phyloP scores from a whole-genome alignment of 257 asterid genomes.

The Penstemon davidsonii region DNA sequence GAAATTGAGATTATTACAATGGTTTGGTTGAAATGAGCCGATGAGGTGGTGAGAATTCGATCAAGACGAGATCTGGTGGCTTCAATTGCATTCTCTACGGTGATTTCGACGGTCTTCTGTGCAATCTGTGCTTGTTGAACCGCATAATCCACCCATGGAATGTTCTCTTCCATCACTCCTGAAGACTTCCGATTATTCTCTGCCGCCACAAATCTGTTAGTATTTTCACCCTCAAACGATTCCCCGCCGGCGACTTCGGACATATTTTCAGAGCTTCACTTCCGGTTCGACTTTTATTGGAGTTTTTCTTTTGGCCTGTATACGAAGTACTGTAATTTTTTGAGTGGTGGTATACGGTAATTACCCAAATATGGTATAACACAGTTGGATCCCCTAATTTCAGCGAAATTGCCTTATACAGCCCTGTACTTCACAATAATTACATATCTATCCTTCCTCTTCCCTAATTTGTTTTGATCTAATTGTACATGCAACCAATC shows the following conservation, averaged over 20 bases:
- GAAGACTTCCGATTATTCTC: slow-evolving; percentile 18
- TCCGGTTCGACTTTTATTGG: no score
- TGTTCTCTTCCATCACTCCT: slow-evolving; percentile 28
- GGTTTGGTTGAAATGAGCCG: slow-evolving; percentile 80
- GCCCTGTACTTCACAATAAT: no score
- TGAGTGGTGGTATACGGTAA: no score
- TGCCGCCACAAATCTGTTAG: slow-evolving; percentile 26
- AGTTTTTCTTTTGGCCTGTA: no score
- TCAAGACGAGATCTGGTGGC: slow-evolving; percentile 69
- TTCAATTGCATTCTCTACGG: slow-evolving; percentile 60
- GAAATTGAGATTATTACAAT: slow-evolving; percentile 46
- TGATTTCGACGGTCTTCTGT: slow-evolving; percentile 47
- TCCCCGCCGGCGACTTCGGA: slow-evolving; percentile 42
- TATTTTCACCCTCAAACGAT: slow-evolving; percentile 39
- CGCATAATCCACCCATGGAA: slow-evolving; percentile 69
- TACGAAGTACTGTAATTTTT: no score
- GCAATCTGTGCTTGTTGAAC: slow-evolving; percentile 71
- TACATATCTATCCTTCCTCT: no score
- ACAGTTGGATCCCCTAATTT: no score
- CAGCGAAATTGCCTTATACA: no score
- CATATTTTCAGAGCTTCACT: slow-evolving; percentile 36
- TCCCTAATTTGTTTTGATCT: no score
- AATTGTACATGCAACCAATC: no score
- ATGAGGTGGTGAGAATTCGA: slow-evolving; percentile 71
- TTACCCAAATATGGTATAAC: no score